Base-by-base conservation (phyloP, 352 stramenopile genomes). In the Phytophthora tubulina region DNA sequence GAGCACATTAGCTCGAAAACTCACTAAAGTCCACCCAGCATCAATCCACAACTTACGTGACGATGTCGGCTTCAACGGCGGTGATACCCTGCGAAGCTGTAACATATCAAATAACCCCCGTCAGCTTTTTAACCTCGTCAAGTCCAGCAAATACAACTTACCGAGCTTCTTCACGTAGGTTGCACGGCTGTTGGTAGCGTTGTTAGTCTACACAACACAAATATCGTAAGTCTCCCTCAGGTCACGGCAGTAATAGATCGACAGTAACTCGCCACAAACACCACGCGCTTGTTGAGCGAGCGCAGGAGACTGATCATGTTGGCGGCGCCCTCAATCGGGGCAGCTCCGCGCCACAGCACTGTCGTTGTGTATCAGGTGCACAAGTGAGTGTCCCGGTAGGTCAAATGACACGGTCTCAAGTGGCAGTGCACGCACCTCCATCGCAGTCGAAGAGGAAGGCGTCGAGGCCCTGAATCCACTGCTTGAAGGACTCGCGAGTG, bases 151-250 rank as follows among this genome's bases (percentile, higher is more conserved):
- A 2, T 21, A 44, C 6, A 13, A 69, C 71, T 6, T 58, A 95
- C 88, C 86, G n/a, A 96, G 81, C 67, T 94, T 94, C 75, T 92
- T 90, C 52, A 96, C 85, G 75, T 94, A 94, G 13, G 84, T 84
- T 35, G 91, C 85, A 64, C 88, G 78, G 61, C 78, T 91, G 72
- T 91, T 96, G 63, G 86, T 94, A 45, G 88, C 91, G 77, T 96
- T 96, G 76, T 96, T 94, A 41, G 88, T 96, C 88, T 96, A 59
- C 27, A 63, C 33, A 38, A 0, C n/a, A 38, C 27, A 27, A 51
- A 51, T 27, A 59, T 58, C 21, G 14, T 67, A 10, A 74, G 42
- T 66, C 30, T 60, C 44, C 15, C 10, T 46, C 13, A 57, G 3
- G 2, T 30, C 38, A 32, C 5, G n/a, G 15, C 9, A 17, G 6